Conservation (phyloP, 371 early-diverging fungal species). For the Mortierella sp. region DNA sequence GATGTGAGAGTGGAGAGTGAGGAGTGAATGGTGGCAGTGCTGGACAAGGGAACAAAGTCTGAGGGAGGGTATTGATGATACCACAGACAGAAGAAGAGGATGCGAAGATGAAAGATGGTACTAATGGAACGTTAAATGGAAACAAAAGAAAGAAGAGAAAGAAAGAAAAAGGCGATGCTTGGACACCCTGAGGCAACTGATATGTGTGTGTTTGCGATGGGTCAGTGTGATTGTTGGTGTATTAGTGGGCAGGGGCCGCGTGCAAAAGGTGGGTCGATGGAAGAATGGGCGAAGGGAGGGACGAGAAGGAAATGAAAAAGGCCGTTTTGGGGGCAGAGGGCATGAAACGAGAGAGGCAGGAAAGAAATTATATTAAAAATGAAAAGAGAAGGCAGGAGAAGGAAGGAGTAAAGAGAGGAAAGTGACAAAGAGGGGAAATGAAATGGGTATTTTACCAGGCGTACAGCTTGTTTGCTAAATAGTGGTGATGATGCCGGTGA, state of each 20-base stretch:
- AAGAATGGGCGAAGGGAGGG: not conserved
- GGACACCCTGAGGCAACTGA: not conserved
- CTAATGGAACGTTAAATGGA: conserved; percentile 19
- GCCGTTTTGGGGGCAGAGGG: not conserved
- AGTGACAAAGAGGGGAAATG: too few species aligned
- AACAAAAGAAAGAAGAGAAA: conserved; percentile 18
- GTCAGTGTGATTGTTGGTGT: not conserved
- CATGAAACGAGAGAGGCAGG: not conserved
- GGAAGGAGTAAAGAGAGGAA: too few species aligned
- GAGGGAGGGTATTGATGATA: conserved; percentile 41
- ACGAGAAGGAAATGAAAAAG: conserved; percentile 1
- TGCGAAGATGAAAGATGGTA: conserved; percentile 36
- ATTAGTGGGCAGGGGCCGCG: not conserved
- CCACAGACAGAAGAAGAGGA: conserved; percentile 51
- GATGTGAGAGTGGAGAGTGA: not conserved
- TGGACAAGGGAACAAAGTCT: not conserved
- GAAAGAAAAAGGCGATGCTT: not conserved
- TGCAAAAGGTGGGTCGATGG: conserved; percentile 1
- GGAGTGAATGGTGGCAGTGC: not conserved
- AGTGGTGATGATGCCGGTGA: not conserved
- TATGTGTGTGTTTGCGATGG: not conserved
- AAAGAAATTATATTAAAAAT: conserved; percentile 1
- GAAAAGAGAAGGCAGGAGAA: not conserved
- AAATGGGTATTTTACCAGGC: not conserved
- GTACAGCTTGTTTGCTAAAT: not conserved